Evolutionary conservation across 306 rosid species (phyloP), one percentile per base, ranked within the genome.

Genomic region (Hylodesmum podocarpum): DNA sequence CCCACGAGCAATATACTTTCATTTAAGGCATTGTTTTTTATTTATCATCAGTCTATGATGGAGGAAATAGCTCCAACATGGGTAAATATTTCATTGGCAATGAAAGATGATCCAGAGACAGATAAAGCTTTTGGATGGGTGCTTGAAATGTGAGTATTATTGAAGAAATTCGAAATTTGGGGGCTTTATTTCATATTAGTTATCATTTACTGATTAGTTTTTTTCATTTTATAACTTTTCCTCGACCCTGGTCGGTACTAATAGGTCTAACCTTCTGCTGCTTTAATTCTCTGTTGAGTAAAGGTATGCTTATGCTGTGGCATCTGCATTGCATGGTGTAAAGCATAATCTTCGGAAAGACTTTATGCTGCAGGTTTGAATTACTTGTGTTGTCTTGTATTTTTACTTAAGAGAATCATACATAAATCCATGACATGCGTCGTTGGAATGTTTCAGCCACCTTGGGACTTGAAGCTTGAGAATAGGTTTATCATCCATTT

Each of bases 61-160:
- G 97, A 93, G 89, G 98, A 93, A 53, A 93, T 93, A 80, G 92
- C 98, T 81, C 98, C 98, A n/a, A 91, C 98, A 3, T 93, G 98
- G 98, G 98, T 93, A 84, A 93, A 93, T 61, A 16, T 91, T 72
- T 93, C 98, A 8, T 80, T 93, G 89, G 84, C 77, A 84, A 93
- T 93, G 97, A 93, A 93, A 84, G 94, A 91, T 67, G 98, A 93
- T 73, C 82, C 75, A 2, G 89, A 86, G 80, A 88, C 98, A 0
- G 98, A 93, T 83, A 89, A 93, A 88, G 83, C 92, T 80, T 93
- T 93, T 50, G 98, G 98, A 81, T 93, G 97, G 98, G 98, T 91
- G 84, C 98, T 91, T 79, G 97, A 93, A 86, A 93, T 93, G 98
- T 93, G 72, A 91, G 98, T 84, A 78, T 61, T 69, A 28, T 24